A percentile compares a stretch with the other conserved stretches of the same genome.
Evolutionary conservation across 2,329 filamentous ascomycete genomes (phyloP).

Genomic region (Phyllosticta citrichinensis): DNA sequence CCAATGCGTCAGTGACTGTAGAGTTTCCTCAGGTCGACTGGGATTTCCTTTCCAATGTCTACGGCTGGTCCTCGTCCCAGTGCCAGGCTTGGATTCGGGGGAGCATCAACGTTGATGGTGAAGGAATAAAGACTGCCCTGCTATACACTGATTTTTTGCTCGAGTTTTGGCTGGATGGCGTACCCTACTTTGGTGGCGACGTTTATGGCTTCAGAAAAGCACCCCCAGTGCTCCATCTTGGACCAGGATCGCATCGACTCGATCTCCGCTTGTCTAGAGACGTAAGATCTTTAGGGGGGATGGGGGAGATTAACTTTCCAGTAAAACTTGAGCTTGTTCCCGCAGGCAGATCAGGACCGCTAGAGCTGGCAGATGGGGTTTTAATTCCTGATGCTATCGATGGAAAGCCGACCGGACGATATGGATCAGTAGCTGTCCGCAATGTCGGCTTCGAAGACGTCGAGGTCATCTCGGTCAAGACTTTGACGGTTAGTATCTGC

Average conservation of each 20-base stretch:
- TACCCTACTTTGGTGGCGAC: slow-evolving; percentile 48
- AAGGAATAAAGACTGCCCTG: slow-evolving; percentile 26
- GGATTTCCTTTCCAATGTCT: slow-evolving; percentile 42
- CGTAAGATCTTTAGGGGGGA: slow-evolving; percentile 46
- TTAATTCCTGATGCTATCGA: slow-evolving; percentile 43
- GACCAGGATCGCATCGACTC: slow-evolving; percentile 40
- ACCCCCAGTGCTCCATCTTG: slow-evolving; percentile 40
- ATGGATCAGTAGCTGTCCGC: slow-evolving; percentile 40
- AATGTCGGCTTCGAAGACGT: slow-evolving; percentile 33
- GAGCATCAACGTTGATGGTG: slow-evolving; percentile 30
- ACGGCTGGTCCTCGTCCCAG: slow-evolving; percentile 50
- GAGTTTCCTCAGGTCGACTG: slow-evolving; percentile 44
- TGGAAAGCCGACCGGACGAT: slow-evolving; percentile 36
- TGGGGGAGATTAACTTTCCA: slow-evolving; percentile 31
- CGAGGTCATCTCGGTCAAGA: slow-evolving; percentile 23
- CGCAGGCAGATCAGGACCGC: slow-evolving; percentile 14
- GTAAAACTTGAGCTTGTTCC: slow-evolving; percentile 28
- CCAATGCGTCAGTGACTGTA: slow-evolving; percentile 33
- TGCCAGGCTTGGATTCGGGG: slow-evolving; percentile 50
- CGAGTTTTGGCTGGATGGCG: slow-evolving; percentile 44
- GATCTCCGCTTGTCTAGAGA: slow-evolving; percentile 46
- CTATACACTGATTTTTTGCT: slow-evolving; percentile 40
- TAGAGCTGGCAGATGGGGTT: slow-evolving; percentile 24
- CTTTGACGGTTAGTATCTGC: slow-evolving; percentile 1
- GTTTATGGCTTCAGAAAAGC: slow-evolving; percentile 43